Evolutionary conservation across 352 stramenopile genomes (phyloP).

Genomic region (Pythium pyrilobum): DNA sequence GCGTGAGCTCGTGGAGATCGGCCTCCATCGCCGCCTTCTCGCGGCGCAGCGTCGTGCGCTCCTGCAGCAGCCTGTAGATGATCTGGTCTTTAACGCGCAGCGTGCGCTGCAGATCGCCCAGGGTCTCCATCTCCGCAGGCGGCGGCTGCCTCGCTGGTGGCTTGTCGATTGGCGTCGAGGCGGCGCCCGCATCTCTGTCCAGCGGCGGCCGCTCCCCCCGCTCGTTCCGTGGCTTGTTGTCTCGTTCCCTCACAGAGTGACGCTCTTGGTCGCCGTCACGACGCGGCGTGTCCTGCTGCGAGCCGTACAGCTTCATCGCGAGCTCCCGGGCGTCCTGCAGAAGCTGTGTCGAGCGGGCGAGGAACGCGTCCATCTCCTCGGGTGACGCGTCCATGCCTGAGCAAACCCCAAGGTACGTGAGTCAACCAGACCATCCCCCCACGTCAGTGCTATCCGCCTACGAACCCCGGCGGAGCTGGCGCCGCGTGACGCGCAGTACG

Average conservation of each 20-base stretch:
- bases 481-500: constrained; percentile 32
- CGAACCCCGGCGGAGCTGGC: constrained; percentile 44
- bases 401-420: neutral
- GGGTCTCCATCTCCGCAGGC: neutral
- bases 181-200: too few relatives aligned
- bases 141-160: neutral
- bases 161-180: neutral
- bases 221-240: too few relatives aligned
- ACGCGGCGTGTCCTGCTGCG: too few relatives aligned
- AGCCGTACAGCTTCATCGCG: constrained; percentile 47
- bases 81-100: constrained; percentile 79
- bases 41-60: constrained; percentile 47
- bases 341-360: constrained; percentile 23
- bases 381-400: constrained; percentile 29
- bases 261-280: too few relatives aligned
- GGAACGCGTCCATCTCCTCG: constrained; percentile 43
- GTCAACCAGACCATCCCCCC: neutral
- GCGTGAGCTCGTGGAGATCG: constrained; percentile 57
- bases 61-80: constrained; percentile 74
- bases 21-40: constrained; percentile 42
- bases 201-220: too few relatives aligned
- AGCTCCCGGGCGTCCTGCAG: constrained; percentile 40
- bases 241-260: too few relatives aligned
- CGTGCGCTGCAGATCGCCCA: constrained; percentile 22
- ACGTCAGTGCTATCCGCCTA: too few relatives aligned